phyloP scores from a whole-genome alignment of 2,329 filamentous ascomycete species.

The Xylaria sp. region DNA sequence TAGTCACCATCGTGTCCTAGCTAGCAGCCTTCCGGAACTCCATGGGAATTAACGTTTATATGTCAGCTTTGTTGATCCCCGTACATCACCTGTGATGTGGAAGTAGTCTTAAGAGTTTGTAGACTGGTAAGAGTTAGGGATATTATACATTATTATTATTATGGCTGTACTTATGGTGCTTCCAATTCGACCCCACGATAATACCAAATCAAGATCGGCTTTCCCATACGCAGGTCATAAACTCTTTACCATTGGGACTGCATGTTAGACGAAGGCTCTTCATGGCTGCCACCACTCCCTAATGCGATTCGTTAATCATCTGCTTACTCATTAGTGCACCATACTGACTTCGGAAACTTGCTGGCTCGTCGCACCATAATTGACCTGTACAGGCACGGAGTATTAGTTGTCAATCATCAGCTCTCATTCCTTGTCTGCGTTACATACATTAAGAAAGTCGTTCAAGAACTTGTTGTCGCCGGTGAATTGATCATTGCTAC shows the following conservation, averaged over 20 bases:
- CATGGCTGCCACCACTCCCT: slow-evolving; percentile 26
- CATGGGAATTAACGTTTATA: too few relatives aligned
- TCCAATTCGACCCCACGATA: background rate
- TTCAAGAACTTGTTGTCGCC: slow-evolving; percentile 11
- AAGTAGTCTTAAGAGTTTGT: too few relatives aligned
- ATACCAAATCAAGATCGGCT: background rate
- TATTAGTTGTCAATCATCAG: background rate
- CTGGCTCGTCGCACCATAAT: slow-evolving; percentile 20
- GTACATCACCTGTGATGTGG: too few relatives aligned
- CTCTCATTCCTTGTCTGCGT: background rate
- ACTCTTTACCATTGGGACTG: background rate
- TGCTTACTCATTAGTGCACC: slow-evolving; percentile 17
- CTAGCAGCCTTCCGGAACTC: too few relatives aligned
- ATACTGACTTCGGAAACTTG: slow-evolving; percentile 24
- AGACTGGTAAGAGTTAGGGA: background rate
- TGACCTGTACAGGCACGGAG: slow-evolving; percentile 6
- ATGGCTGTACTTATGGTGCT: background rate
- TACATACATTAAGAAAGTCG: slow-evolving; percentile 21
- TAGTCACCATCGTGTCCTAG: too few relatives aligned
- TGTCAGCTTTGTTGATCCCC: too few relatives aligned
- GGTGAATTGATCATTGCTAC: slow-evolving; percentile 7
- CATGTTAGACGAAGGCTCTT: slow-evolving; percentile 26
- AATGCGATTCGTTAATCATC: slow-evolving; percentile 18
- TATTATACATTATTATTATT: background rate
- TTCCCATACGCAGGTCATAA: slow-evolving; percentile 22